Evolutionary conservation across 2,329 filamentous ascomycete genomes (phyloP).

Genomic region (Aspergillus texensis): DNA sequence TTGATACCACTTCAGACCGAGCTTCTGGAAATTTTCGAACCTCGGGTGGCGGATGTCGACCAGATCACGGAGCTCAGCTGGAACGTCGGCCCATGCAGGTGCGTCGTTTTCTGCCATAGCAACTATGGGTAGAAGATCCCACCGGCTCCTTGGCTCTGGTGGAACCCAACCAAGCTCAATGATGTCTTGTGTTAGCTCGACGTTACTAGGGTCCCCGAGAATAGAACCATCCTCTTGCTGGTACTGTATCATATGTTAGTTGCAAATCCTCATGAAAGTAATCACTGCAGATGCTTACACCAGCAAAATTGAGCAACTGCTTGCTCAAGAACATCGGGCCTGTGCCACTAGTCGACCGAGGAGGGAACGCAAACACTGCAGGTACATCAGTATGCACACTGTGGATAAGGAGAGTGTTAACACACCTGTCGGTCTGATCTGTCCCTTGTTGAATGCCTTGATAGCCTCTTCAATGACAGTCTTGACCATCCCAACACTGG

Average conservation of each 20-base stretch:
- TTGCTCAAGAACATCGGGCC: conserved; percentile 6
- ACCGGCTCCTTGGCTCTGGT: neutral
- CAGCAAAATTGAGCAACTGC: conserved; percentile 8
- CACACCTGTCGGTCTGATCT: conserved; percentile 6
- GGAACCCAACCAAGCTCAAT: conserved; percentile 4
- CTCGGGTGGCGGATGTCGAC: conserved; percentile 1
- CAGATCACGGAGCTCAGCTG: neutral
- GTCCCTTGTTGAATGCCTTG: conserved; percentile 5
- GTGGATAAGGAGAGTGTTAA: neutral
- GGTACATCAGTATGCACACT: neutral
- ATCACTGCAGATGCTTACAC: neutral
- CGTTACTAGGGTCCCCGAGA: conserved; percentile 5
- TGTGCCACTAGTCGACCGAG: neutral
- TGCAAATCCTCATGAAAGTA: neutral
- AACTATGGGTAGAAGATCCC: conserved; percentile 6
- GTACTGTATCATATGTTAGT: neutral
- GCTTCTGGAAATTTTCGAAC: neutral
- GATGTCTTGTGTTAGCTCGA: conserved; percentile 6
- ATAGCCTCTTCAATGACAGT: neutral
- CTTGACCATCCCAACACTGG: neutral
- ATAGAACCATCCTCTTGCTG: conserved; percentile 1
- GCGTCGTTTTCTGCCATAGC: conserved; percentile 9
- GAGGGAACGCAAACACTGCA: conserved; percentile 7
- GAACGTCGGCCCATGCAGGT: conserved; percentile 1
- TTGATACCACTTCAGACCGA: conserved; percentile 7